Evolutionary conservation across 2,329 filamentous ascomycete genomes (phyloP).

Genomic region (Aspergillus aculeatus): DNA sequence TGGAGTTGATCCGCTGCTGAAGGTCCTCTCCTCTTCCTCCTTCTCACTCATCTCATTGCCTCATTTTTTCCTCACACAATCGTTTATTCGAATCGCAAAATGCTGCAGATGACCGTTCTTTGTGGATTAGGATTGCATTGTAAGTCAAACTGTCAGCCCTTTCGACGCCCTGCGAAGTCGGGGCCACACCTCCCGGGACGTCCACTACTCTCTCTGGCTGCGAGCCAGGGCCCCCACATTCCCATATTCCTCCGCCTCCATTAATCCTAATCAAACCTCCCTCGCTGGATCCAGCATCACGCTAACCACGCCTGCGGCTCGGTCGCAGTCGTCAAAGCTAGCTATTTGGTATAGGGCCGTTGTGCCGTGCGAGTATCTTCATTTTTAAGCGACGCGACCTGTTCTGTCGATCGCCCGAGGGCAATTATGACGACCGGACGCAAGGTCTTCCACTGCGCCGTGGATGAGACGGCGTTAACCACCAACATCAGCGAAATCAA

Average conservation of each 20-base stretch:
- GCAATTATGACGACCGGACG: constrained; percentile 41
- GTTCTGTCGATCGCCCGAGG: constrained; percentile 22
- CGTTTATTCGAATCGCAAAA: constrained; percentile 17
- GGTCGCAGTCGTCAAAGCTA: constrained; percentile 34
- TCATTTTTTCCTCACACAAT: constrained; percentile 9
- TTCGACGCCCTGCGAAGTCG: not conserved
- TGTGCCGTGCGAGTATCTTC: constrained; percentile 15
- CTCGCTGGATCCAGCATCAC: constrained; percentile 24
- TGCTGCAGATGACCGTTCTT: constrained; percentile 25
- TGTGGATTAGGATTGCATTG: constrained; percentile 20
- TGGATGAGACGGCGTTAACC: constrained; percentile 53
- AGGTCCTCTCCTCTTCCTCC: constrained; percentile 9
- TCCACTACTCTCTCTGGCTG: constrained; percentile 7
- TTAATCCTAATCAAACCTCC: constrained; percentile 27
- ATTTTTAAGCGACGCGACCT: constrained; percentile 18
- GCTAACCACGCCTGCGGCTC: constrained; percentile 23
- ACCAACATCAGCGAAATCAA: constrained; percentile 55
- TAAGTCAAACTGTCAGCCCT: constrained; percentile 15
- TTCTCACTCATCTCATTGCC: constrained; percentile 8
- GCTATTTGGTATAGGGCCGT: constrained; percentile 31
- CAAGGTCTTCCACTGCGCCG: constrained; percentile 53
- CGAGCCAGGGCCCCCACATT: constrained; percentile 31
- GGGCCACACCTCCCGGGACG: too few relatives aligned
- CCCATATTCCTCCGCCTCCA: constrained; percentile 26
- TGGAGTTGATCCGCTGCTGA: constrained; percentile 23